Evolutionary conservation across 805 yeast genomes (phyloP).

Genomic region (Ogataea saltuana): DNA sequence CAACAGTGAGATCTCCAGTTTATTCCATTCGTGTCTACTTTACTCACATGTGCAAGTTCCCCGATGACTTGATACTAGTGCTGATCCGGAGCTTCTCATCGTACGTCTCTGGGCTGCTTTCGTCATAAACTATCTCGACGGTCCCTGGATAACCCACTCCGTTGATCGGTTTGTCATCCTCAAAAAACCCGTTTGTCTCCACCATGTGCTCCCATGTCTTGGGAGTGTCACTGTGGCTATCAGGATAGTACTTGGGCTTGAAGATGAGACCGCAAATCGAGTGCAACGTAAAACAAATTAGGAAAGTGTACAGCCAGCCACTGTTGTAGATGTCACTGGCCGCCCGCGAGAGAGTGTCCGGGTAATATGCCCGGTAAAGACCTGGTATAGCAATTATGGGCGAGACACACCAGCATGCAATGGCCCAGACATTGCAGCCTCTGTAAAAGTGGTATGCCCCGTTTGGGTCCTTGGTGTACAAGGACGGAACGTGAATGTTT

Average conservation of each 20-base stretch:
- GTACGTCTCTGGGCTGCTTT: constrained; percentile 6
- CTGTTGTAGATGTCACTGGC: constrained; percentile 23
- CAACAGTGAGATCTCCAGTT: no score
- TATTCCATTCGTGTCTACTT: no score
- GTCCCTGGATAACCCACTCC: constrained; percentile 25
- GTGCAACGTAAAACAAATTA: constrained; percentile 19
- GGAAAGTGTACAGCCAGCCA: constrained; percentile 26
- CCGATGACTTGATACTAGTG: constrained; percentile 23
- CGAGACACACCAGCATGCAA: constrained; percentile 20
- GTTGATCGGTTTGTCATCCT: constrained; percentile 26
- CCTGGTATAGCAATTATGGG: constrained; percentile 30
- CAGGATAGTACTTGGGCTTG: constrained; percentile 25
- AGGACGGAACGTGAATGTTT: constrained; percentile 19
- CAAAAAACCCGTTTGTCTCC: constrained; percentile 24
- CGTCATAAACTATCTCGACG: constrained; percentile 15
- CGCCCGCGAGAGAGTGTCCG: constrained; percentile 17
- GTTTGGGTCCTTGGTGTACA: constrained; percentile 13
- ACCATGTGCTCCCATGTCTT: constrained; percentile 26
- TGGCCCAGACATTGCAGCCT: constrained; percentile 22
- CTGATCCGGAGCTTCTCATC: constrained; percentile 15
- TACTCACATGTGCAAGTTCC: constrained; percentile 17
- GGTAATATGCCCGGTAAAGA: constrained; percentile 28
- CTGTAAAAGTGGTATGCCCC: constrained; percentile 21
- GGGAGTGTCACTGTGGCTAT: constrained; percentile 22
- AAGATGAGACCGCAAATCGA: constrained; percentile 14